A percentile compares a stretch with the other conserved stretches of the same genome.
Conservation (phyloP, 75 land plant species). For the Adiantum capillusveneris region DNA sequence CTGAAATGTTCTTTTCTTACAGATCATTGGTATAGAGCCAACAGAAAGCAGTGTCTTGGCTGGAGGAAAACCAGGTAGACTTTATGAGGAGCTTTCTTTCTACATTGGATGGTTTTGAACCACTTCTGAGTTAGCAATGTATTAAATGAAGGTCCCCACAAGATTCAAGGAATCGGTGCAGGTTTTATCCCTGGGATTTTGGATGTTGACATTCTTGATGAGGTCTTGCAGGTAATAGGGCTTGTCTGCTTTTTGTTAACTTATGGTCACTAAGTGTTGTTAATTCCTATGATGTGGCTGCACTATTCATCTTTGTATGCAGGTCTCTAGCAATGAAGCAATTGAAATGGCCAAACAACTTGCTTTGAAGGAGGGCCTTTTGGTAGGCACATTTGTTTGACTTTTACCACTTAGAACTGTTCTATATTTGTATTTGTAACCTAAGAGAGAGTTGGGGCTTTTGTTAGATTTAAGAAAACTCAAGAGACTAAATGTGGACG, state of each 20-base stretch:
- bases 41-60: constrained; percentile 30
- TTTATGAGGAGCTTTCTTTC: too few relatives aligned
- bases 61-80: constrained; percentile 40
- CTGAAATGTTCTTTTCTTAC: background rate
- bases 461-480: too few relatives aligned
- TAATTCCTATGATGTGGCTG: too few relatives aligned
- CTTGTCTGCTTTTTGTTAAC: too few relatives aligned
- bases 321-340: constrained; percentile 76
- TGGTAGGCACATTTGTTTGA: too few relatives aligned
- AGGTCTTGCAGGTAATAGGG: constrained; percentile 70
- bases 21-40: constrained; percentile 48
- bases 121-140: too few relatives aligned
- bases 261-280: too few relatives aligned
- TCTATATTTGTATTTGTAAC: too few relatives aligned
- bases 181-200: constrained; percentile 62
- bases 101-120: too few relatives aligned
- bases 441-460: too few relatives aligned
- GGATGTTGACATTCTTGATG: constrained; percentile 67
- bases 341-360: constrained; percentile 63
- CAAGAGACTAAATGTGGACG: too few relatives aligned
- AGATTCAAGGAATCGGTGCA: constrained; percentile 16
- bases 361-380: constrained; percentile 66
- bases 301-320: background rate
- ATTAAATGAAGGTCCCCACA: constrained; percentile 3
- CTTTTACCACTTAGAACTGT: too few relatives aligned